Evolutionary conservation across 148 eudicot species (phyloP), one percentile per base, ranked within the genome.

Genomic region (Rhododendron griersonianum): DNA sequence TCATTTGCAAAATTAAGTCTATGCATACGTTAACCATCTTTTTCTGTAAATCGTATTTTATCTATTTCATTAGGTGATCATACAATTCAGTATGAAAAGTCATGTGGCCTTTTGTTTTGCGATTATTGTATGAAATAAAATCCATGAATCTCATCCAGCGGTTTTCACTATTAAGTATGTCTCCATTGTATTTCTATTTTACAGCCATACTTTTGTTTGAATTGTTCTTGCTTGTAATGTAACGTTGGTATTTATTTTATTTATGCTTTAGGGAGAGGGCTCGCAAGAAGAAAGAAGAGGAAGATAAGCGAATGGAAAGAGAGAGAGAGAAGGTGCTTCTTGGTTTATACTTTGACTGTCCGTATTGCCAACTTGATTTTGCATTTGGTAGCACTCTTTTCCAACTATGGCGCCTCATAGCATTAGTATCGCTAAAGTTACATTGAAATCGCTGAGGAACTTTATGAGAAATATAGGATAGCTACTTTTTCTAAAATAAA

Each of bases 281-380:
- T 81, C 98, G 98, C 80, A 97, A 95, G 90, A 97, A 97, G 94
- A 97, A 97, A 89, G 99, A 95, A 94, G 99, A 97, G 94, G 99
- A 95, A 90, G 99, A 97, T 83, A 97, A 87, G 89, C 91, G 81
- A 89, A 86, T 86, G 91, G 99, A 97, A 92, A 93, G 98, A 88
- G 99, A 97, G 88, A 92, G 89, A 89, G 99, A 97, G 89, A 97
- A 97, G 99, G 99, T 95, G 90, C 67, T 74, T 81, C 75, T 48
- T 87, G 9, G 7, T 50, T 83, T 82, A 50, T 51, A 53, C 44
- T 33, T 33, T 73, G 18, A 30, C 21, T 15, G 37, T 74, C 44
- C 3, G 1, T 74, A 28, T 78, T 78, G 57, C 39, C n/a, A 41
- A n/a, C 21, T 47, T 45, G 55, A 35, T 7, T 44, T 76, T 21